Evolutionary conservation across 2,329 filamentous ascomycete species (phyloP).

Genomic region (Ophiostoma himal-ulmi): DNA sequence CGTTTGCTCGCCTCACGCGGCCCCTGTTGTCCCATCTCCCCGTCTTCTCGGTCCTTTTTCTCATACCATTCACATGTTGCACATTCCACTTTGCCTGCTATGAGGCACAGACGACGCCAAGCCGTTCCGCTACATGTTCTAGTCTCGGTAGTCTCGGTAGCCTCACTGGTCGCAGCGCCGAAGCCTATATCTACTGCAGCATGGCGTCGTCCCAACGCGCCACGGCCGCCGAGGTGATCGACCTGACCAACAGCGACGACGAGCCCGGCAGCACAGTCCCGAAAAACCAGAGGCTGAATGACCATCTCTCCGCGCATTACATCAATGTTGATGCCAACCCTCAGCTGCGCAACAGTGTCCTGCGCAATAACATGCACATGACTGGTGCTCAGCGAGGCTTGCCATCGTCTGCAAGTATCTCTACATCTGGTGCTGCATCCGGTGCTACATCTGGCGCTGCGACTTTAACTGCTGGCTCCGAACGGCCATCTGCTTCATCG

Average conservation of each 20-base stretch:
- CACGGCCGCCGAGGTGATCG: slow-evolving; percentile 22
- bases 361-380: slow-evolving; percentile 11
- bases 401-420: neutral
- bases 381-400: neutral
- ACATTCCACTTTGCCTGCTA: slow-evolving; percentile 18
- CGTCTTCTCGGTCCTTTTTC: neutral
- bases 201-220: slow-evolving; percentile 18
- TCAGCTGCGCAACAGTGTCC: neutral
- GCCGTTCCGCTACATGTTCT: too few relatives aligned
- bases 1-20: slow-evolving; percentile 1
- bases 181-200: neutral
- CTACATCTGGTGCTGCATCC: neutral
- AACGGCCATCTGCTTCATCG: neutral
- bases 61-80: slow-evolving; percentile 10
- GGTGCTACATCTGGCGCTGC: neutral
- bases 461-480: neutral
- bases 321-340: neutral
- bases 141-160: neutral
- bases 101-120: slow-evolving; percentile 16
- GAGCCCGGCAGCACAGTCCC: slow-evolving; percentile 14
- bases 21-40: neutral
- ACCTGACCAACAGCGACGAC: slow-evolving; percentile 25
- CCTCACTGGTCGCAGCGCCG: slow-evolving; percentile 1
- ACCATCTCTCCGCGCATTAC: slow-evolving; percentile 17
- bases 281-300: neutral